These are phyloP conservation scores for Rhizopogon rudus DNA, from an alignment of 768 basidiomycete species.

Conservation along the genomic window DNA sequence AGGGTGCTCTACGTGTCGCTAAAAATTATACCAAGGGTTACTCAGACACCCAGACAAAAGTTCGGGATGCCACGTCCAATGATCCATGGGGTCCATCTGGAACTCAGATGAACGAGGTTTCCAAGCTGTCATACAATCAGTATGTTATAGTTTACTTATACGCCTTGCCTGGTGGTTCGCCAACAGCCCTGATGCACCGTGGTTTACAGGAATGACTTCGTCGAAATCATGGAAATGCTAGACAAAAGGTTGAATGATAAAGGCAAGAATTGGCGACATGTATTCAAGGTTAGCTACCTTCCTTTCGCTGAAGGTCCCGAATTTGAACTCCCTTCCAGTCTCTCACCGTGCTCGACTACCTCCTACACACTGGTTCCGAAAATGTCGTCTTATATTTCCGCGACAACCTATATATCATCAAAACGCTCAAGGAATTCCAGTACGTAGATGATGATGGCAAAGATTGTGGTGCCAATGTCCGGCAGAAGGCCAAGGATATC, in stretches of 20 bases:
- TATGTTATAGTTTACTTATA: conserved; percentile 31
- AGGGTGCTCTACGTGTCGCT: conserved; percentile 79
- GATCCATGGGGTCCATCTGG: conserved; percentile 98
- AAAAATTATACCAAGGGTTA: conserved; percentile 97
- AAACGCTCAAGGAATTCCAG: conserved; percentile 98
- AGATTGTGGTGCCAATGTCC: conserved; percentile 97
- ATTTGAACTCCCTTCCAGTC: conserved; percentile 40
- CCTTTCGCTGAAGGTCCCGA: neutral
- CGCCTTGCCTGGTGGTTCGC: neutral
- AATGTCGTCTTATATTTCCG: conserved; percentile 98
- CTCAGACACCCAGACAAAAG: conserved; percentile 92
- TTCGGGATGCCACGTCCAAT: conserved; percentile 94
- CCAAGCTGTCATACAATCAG: conserved; percentile 97
- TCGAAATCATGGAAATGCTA: conserved; percentile 99
- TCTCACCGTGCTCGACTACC: conserved; percentile 92
- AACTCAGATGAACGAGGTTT: conserved; percentile 98
- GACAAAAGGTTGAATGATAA: conserved; percentile 98
- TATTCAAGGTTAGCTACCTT: conserved; percentile 77
- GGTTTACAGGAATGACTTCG: conserved; percentile 74
- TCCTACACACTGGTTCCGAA: conserved; percentile 93
- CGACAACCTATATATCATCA: conserved; percentile 96
- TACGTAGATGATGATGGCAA: conserved; percentile 93
- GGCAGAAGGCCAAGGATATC: conserved; percentile 97
- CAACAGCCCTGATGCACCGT: neutral
- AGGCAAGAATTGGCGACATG: conserved; percentile 99